phyloP scores from a whole-genome alignment of 805 yeast species.

The Danielia oregonensis region DNA sequence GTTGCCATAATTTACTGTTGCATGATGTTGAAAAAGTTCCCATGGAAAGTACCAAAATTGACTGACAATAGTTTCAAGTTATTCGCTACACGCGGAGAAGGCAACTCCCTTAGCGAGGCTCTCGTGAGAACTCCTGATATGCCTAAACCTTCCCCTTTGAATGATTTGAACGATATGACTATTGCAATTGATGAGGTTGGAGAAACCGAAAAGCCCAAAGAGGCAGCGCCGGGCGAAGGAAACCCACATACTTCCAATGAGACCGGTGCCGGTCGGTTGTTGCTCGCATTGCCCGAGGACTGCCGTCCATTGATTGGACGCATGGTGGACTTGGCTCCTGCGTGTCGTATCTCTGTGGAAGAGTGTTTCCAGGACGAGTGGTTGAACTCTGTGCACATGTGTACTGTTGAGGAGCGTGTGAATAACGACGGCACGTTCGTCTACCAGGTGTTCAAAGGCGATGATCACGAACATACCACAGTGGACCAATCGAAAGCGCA shows the following conservation, averaged over 20 bases:
- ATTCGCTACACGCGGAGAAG: slow-evolving; percentile 73
- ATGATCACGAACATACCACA: slow-evolving; percentile 76
- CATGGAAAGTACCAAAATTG: slow-evolving; percentile 89
- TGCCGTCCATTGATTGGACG: slow-evolving; percentile 62
- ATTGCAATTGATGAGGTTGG: slow-evolving; percentile 18
- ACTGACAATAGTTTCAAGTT: slow-evolving; percentile 79
- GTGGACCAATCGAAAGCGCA: slow-evolving; percentile 95
- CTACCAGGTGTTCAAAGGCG: slow-evolving; percentile 39
- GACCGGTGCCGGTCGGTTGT: slow-evolving; percentile 68
- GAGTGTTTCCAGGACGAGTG: slow-evolving; percentile 73
- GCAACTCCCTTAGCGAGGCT: slow-evolving; percentile 54
- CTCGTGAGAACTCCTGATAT: slow-evolving; percentile 29
- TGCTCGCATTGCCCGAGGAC: slow-evolving; percentile 68
- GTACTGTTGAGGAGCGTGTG: slow-evolving; percentile 51
- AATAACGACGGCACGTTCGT: slow-evolving; percentile 36
- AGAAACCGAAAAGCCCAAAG: slow-evolving; percentile 4
- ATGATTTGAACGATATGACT: slow-evolving; percentile 17
- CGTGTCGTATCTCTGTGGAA: slow-evolving; percentile 77
- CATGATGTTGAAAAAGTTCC: slow-evolving; percentile 87
- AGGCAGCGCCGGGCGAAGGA: slow-evolving; percentile 17
- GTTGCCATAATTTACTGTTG: slow-evolving; percentile 88
- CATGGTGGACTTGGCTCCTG: slow-evolving; percentile 84
- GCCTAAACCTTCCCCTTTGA: slow-evolving; percentile 21
- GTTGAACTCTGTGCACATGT: slow-evolving; percentile 62
- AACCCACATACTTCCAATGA: slow-evolving; percentile 59